phyloP scores from a whole-genome alignment of 305 asterid genomes.

The Fraxinus albicans region DNA sequence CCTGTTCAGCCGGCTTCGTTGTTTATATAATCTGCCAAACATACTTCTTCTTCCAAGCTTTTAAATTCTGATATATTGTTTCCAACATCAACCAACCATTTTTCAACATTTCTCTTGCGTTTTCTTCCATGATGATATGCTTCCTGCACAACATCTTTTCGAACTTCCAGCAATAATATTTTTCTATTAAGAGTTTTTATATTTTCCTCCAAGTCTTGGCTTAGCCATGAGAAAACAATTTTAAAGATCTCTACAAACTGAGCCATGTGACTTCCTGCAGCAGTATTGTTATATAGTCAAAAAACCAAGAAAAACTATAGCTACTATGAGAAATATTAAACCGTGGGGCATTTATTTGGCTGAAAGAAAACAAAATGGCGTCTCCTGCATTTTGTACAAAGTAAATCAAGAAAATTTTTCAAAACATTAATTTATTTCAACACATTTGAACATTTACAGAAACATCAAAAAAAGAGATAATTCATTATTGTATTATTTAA shows the following conservation, averaged over 20 bases:
- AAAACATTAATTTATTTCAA: not conserved
- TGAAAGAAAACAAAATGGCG: not conserved
- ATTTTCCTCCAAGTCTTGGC: not conserved
- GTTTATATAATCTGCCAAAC: not conserved
- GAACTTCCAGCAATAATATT: too few relatives aligned
- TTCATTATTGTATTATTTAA: too few relatives aligned
- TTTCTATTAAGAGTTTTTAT: not conserved
- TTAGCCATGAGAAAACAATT: not conserved
- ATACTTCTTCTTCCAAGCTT: too few relatives aligned
- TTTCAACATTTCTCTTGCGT: not conserved
- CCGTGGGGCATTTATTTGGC: not conserved
- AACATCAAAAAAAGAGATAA: not conserved
- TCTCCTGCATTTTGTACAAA: not conserved
- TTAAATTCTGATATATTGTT: too few relatives aligned
- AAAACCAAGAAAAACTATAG: not conserved
- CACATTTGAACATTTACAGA: not conserved
- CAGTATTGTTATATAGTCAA: not conserved
- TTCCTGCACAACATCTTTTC: not conserved
- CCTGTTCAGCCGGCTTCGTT: not conserved
- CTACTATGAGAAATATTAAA: not conserved
- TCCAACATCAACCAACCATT: not conserved
- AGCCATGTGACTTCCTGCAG: not conserved
- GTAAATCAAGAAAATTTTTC: not conserved
- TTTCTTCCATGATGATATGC: not conserved
- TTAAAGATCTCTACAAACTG: not conserved